Percentiles rank a stretch among this genome's conserved stretches.
phyloP scores from a whole-genome alignment of 2,329 filamentous ascomycete species.

The Phialemonium atrogriseum region DNA sequence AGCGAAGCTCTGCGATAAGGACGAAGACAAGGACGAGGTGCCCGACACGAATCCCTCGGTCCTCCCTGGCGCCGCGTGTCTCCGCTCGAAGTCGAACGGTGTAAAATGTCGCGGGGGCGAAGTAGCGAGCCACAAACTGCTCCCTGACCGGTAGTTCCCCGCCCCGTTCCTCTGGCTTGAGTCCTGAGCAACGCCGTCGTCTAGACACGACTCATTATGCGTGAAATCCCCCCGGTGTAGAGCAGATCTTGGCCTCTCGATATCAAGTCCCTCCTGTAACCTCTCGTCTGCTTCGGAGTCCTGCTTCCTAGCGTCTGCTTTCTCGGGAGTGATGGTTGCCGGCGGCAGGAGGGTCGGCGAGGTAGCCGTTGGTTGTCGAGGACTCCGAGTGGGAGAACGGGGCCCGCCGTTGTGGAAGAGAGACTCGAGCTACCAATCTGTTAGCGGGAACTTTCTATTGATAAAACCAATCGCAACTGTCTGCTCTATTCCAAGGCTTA shows the following conservation, averaged over 20 bases:
- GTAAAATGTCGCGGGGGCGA: slow-evolving; percentile 46
- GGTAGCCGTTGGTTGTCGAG: slow-evolving; percentile 23
- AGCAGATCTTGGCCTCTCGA: slow-evolving; percentile 75
- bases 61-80: slow-evolving; percentile 20
- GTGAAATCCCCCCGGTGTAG: slow-evolving; percentile 62
- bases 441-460: no score
- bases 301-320: slow-evolving; percentile 18
- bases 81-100: slow-evolving; percentile 34
- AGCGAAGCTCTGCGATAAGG: slow-evolving; percentile 70
- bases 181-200: slow-evolving; percentile 12
- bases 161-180: slow-evolving; percentile 4
- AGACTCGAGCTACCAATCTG: slow-evolving; percentile 28
- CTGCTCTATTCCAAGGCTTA: slow-evolving; percentile 22
- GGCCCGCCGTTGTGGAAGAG: slow-evolving; percentile 26
- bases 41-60: slow-evolving; percentile 31
- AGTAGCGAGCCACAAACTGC: slow-evolving; percentile 40
- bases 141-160: slow-evolving; percentile 8
- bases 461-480: no score
- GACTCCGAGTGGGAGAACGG: slow-evolving; percentile 26
- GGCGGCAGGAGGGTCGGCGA: slow-evolving; percentile 35
- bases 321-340: slow-evolving; percentile 40
- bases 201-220: slow-evolving; percentile 24
- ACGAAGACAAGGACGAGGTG: slow-evolving; percentile 59
- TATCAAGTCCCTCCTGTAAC: slow-evolving; percentile 50
- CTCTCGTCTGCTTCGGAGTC: slow-evolving; percentile 31